Evolutionary conservation across 2,329 filamentous ascomycete species (phyloP), one percentile per base, ranked within the genome.

Genomic region (Emergomyces pasteurianus): DNA sequence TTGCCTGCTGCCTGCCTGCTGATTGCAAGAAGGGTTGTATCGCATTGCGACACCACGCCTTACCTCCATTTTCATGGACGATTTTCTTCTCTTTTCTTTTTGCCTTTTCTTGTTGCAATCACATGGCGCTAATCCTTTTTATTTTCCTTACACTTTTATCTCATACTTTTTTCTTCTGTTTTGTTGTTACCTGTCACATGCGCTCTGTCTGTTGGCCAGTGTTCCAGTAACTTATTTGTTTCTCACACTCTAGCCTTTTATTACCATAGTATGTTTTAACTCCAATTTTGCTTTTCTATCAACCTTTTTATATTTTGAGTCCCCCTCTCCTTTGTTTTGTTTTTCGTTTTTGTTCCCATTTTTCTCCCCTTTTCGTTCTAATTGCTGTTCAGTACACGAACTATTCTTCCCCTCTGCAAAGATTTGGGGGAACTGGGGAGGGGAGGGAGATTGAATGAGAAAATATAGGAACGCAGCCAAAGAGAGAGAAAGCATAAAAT

Each of bases 321-420:
- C 9, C 9, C 34, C 34, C 23, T 57, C 26, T 21, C 16, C 18
- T 64, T 54, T 70, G 42, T 47, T 43, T 43, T 36, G 21, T 23
- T 34, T 23, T 36, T 16, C 6, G n/a, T 54, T 36, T 54, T 57
- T 46, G 16, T 26, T 40, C 10, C 21, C 43, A n/a, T 56, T 21
- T 26, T 31, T 7, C 10, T 18, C 8, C 2, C 2, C 7, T 31
- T 31, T 31, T 31, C 7, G 31, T 31, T 31, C n/a, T 31, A 31
- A 3, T 31, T 3, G 7, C 7, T 31, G 28, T 18, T 52, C 16
- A n/a, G 26, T 18, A n/a, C 42, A 28, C 18, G 18, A 36, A 14
- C 36, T 23, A 42, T 26, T 23, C 28, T 21, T 21, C 34, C 23
- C 1, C 36, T n/a, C n/a, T 26, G 23, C 12, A 34, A 23, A n/a